phyloP scores from a whole-genome alignment of 768 basidiomycete genomes.

The Agaricus blazei region DNA sequence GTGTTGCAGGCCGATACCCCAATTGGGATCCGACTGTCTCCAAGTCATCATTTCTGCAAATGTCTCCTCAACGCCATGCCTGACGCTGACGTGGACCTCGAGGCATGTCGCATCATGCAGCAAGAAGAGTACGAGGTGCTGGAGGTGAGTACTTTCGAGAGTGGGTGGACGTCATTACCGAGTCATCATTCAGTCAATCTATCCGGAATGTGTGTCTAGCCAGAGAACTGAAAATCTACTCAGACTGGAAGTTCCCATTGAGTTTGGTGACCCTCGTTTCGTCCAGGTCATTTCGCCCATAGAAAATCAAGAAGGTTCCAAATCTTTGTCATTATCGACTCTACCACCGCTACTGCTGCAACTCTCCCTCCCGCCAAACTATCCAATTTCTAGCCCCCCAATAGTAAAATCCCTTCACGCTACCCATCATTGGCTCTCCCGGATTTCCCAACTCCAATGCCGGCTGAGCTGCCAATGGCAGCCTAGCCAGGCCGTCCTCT shows the following conservation, averaged over 20 bases:
- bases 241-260: conserved; percentile 62
- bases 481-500: conserved; percentile 55
- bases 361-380: conserved; percentile 45
- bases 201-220: conserved; percentile 61
- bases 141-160: conserved; percentile 34
- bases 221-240: conserved; percentile 31
- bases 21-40: background rate
- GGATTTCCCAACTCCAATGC: conserved; percentile 28
- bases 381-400: conserved; percentile 54
- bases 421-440: conserved; percentile 55
- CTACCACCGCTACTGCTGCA: conserved; percentile 64
- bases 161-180: background rate
- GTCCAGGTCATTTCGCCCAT: conserved; percentile 27
- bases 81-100: conserved; percentile 7
- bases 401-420: conserved; percentile 48
- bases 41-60: background rate
- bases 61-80: background rate
- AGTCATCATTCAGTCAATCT: conserved; percentile 53
- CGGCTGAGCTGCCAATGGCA: conserved; percentile 55
- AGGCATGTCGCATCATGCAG: conserved; percentile 33
- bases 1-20: conserved; percentile 6
- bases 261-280: conserved; percentile 41
- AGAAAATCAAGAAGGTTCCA: conserved; percentile 1
- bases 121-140: conserved; percentile 60
- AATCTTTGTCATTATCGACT: conserved; percentile 35